These are phyloP conservation scores for Ophiostoma fasciatum DNA, from an alignment of 2,329 filamentous ascomycete genomes.

Conservation along the genomic window DNA sequence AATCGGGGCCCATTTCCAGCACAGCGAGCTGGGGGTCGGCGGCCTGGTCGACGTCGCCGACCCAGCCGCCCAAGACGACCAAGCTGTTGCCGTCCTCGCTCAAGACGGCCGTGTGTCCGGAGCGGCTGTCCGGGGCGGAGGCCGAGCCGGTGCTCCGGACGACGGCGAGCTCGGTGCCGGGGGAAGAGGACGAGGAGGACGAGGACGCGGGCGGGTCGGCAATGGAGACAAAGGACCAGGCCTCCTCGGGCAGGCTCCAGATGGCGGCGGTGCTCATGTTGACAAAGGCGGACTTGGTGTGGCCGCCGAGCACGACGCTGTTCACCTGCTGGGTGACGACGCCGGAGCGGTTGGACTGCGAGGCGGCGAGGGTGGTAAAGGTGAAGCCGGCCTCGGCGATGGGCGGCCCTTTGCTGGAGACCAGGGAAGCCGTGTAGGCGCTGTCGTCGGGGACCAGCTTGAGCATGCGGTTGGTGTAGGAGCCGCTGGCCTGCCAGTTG, in stretches of 20 bases:
- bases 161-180: constrained; percentile 41
- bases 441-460: constrained; percentile 37
- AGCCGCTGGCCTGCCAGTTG: constrained; percentile 51
- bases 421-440: constrained; percentile 22
- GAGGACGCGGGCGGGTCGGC: constrained; percentile 18
- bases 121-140: constrained; percentile 45
- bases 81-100: constrained; percentile 65
- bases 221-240: constrained; percentile 71
- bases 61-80: constrained; percentile 80
- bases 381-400: constrained; percentile 78
- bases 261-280: constrained; percentile 87
- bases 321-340: constrained; percentile 57
- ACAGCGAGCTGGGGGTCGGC: constrained; percentile 72
- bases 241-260: constrained; percentile 73
- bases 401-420: constrained; percentile 42
- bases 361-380: constrained; percentile 57
- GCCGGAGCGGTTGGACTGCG: constrained; percentile 48
- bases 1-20: constrained; percentile 59
- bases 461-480: constrained; percentile 71
- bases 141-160: neutral
- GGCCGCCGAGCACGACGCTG: constrained; percentile 72
- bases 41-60: constrained; percentile 60
- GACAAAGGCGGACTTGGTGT: constrained; percentile 71
- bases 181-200: no score
- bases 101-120: constrained; percentile 75